Evolutionary conservation across 352 stramenopile genomes (phyloP), one percentile per base, ranked within the genome.

Genomic region (Bremia lactucae): DNA sequence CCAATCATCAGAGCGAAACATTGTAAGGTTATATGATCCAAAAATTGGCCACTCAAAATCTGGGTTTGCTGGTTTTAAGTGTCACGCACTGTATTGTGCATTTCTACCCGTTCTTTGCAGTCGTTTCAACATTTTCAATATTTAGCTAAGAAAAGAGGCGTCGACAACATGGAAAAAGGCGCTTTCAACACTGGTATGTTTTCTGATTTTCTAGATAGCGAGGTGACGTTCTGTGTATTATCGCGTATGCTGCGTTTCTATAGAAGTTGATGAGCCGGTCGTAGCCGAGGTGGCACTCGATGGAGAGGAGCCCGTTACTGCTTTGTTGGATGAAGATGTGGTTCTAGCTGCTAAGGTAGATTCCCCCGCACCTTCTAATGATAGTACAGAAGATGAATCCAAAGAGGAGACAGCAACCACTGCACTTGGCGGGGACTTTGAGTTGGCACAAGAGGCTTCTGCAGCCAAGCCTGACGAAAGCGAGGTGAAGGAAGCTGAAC

Each of bases 401-500:
- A 58, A 59, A 28, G 57, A 58, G 35, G 50, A 61, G 2, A 46
- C 64, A 19, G 38, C 39, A 9, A 49, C 39, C 10, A 25, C 25
- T n/a, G 49, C 57, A 28, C 43, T 49, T 0, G 52, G 64, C 16
- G 50, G 36, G 31, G 59, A 65, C 15, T 34, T 52, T 26, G 61
- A 58, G 15, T 18, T 29, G 5, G 35, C 29, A 29, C 49, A 63
- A 3, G 60, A 64, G 42, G 31, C 45, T 6, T 39, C 56, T 1
- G 52, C 48, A 1, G 22, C 60, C 29, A 67, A 71, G 36, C 16
- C 54, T 19, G 49, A 61, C 26, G 60, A 54, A 28, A 40, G 63
- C 6, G 55, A 70, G 36, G 43, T 56, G 13, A 86, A 91, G 53
- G 68, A 63, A 24, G 78, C 79, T 0, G 78, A 94, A 34, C 73